Evolutionary conservation across 768 basidiomycete genomes (phyloP).

Genomic region (Lactifluus volemus): DNA sequence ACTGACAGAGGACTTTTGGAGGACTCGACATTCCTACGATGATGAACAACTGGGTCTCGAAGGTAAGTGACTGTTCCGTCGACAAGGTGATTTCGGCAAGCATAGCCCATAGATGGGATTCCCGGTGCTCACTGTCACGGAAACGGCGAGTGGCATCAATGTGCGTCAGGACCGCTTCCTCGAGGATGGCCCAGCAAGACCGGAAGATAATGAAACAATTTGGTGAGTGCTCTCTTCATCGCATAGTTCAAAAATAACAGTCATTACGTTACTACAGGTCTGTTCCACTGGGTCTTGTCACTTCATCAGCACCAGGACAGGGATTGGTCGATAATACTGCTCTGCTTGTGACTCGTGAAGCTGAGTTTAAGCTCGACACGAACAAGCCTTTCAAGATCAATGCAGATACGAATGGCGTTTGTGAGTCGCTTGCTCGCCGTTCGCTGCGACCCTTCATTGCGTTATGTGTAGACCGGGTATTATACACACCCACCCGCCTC

Average conservation of each 20-base stretch:
- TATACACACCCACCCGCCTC: slow-evolving; percentile 76
- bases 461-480: slow-evolving; percentile 51
- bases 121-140: slow-evolving; percentile 83
- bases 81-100: not conserved
- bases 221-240: slow-evolving; percentile 43
- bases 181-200: slow-evolving; percentile 68
- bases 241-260: not conserved
- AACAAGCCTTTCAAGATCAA: slow-evolving; percentile 83
- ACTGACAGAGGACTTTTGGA: slow-evolving; percentile 17
- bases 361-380: slow-evolving; percentile 61
- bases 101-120: slow-evolving; percentile 51
- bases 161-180: slow-evolving; percentile 91
- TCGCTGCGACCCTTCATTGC: not conserved
- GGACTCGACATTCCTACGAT: slow-evolving; percentile 63
- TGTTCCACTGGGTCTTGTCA: slow-evolving; percentile 68
- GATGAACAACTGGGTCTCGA: slow-evolving; percentile 89
- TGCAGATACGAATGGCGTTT: slow-evolving; percentile 81
- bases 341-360: slow-evolving; percentile 62
- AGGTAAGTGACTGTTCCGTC: slow-evolving; percentile 33
- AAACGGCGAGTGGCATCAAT: slow-evolving; percentile 59
- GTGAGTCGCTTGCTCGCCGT: slow-evolving; percentile 36
- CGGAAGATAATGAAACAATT: slow-evolving; percentile 79
- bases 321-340: slow-evolving; percentile 47
- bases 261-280: slow-evolving; percentile 39
- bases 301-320: slow-evolving; percentile 52